Evolutionary conservation across 345 rosid genomes (phyloP), one percentile per base, ranked within the genome.

Genomic region (Gossypium ekmanianum): DNA sequence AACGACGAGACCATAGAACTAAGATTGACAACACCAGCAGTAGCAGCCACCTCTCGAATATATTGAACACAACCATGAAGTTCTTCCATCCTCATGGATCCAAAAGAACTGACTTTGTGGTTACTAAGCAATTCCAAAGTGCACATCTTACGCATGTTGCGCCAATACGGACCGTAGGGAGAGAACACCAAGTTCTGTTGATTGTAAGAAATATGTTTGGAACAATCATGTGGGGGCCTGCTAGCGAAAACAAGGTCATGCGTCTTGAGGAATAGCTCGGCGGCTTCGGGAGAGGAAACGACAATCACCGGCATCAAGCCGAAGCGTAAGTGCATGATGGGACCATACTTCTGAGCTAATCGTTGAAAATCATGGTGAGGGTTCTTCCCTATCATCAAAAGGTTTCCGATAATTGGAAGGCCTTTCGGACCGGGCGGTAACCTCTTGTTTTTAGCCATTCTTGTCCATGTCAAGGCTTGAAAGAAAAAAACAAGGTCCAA

Each of bases 71-170:
- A 54, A 17, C 17, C 20, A 54, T n/a, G 18, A 16, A 54, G 57
- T n/a, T 54, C 57, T 16, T 54, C 18, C 7, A 16, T 54, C 57
- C 57, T 54, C 57, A 54, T 54, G 18, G 57, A 54, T 18, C 9
- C 7, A 20, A 54, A 54, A 7, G 57, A 54, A 54, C 2, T 17
- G n/a, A 54, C n/a, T 17, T 54, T 54, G 57, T 17, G 22, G 57
- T n/a, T 54, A n/a, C 57, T 54, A 54, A 54, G 20, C n/a, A 54
- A 54, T 8, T 54, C 57, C 57, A 54, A 54, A 7, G 57, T 54
- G 57, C 57, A 54, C 57, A 54, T 54, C 57, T 54, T 54, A 17
- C 57, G 57, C 57, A 54, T 54, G 57, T 54, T 54, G 57, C 57
- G 57, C 57, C 57, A 54, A 16, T 54, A 54, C 2, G 57, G 16